Percentiles rank a stretch among this genome's conserved stretches.
These are phyloP conservation scores for Claviceps cyperi DNA, from an alignment of 2,329 filamentous ascomycete species.

Conservation along the genomic window DNA sequence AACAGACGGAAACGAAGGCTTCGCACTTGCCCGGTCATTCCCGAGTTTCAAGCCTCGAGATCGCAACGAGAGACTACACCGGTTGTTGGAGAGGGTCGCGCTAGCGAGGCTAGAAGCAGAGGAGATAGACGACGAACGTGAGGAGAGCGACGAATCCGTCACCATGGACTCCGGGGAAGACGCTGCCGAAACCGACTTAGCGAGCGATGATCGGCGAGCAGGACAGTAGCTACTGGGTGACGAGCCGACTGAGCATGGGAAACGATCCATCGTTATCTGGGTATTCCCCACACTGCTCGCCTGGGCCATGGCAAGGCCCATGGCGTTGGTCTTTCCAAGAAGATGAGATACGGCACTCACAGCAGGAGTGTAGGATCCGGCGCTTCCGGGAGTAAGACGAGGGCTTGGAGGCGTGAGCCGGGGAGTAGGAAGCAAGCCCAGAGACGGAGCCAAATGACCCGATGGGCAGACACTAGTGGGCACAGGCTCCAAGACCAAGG, in stretches of 20 bases:
- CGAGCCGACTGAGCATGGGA: constrained; percentile 31
- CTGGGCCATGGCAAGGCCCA: constrained; percentile 46
- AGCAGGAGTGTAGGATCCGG: constrained; percentile 45
- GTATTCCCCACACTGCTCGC: constrained; percentile 29
- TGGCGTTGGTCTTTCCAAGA: constrained; percentile 36
- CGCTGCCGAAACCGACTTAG: constrained; percentile 46
- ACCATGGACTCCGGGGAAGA: constrained; percentile 56
- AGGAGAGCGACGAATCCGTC: constrained; percentile 46
- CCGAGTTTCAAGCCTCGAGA: constrained; percentile 45
- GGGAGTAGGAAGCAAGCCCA: constrained; percentile 44
- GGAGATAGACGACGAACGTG: constrained; percentile 50
- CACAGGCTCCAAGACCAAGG: constrained; percentile 32
- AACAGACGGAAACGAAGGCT: constrained; percentile 39
- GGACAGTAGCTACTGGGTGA: constrained; percentile 37
- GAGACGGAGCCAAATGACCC: constrained; percentile 31
- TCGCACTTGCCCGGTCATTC: constrained; percentile 39
- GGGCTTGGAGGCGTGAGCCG: constrained; percentile 47
- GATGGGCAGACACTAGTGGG: constrained; percentile 29
- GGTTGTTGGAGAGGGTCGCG: constrained; percentile 31
- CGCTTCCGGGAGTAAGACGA: constrained; percentile 38
- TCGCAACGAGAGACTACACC: constrained; percentile 45
- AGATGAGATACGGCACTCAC: constrained; percentile 38
- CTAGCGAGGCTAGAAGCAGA: constrained; percentile 45
- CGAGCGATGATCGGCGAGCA: constrained; percentile 46
- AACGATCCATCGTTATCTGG: constrained; percentile 36